Evolutionary conservation across 2,329 filamentous ascomycete genomes (phyloP), one percentile per base, ranked within the genome.

Genomic region (Phyllosticta capitalensis): DNA sequence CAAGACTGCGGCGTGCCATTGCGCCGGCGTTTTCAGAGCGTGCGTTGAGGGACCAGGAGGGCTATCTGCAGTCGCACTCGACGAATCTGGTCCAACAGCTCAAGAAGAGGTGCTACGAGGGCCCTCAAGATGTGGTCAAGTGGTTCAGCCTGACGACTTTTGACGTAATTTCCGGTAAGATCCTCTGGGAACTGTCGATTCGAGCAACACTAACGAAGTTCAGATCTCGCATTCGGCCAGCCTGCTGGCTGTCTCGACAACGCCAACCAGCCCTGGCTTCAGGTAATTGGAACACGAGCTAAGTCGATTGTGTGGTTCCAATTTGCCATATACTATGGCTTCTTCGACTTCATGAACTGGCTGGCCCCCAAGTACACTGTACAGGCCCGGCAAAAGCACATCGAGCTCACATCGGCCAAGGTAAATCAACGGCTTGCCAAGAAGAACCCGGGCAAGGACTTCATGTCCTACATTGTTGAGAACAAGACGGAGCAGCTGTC

Each of bases 11-110:
- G 33, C 67, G 73, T 24, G 65, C 73, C 9, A 66, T 76, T 2
- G 67, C 72, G 2, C 71, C 75, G 63, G 72, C 72, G 7, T 77
- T 77, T 63, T 69, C 67, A 4, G 70, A 74, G 38, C 68, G 71
- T 1, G 56, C 56, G 1, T 55, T 77, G 22, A 62, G 70, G 1
- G 51, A 53, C 1, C 56, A 52, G 17, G 30, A 45, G 30, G 24
- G n/a, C 14, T 53, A 26, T 33, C 20, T 58, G 28, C 20, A 48
- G 21, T 9, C 6, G 14, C 45, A 49, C 17, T 66, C 71, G 14
- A 67, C 69, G 30, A 56, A 65, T 52, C 65, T 73, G 28, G 49
- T 73, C 5, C 38, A 63, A 20, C n/a, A 51, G 24, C n/a, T 53
- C 20, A 49, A 54, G n/a, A 38, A 33, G 24, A 24, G 50, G 10